Evolutionary conservation across 2,329 filamentous ascomycete genomes (phyloP), one percentile per base, ranked within the genome.

Genomic region (Ceratocystis ficicola): DNA sequence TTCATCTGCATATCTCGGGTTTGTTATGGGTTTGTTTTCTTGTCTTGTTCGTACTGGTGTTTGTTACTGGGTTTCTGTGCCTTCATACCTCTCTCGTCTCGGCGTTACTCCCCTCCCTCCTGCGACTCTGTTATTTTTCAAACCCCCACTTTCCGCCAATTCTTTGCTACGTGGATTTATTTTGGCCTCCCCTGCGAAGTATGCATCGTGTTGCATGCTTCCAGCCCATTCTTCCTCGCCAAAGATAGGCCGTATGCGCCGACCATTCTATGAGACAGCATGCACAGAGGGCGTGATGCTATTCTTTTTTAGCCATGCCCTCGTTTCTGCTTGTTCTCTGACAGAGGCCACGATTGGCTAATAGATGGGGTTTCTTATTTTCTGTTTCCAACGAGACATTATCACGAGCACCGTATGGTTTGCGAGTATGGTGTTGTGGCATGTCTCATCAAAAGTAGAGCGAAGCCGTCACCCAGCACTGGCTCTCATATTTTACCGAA

Each of bases 351-450:
- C 30, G 30, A 62, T 48, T 55, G 57, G 59, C 44, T 30, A 36
- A 65, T 59, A 48, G 46, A 57, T 32, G 50, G 63, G 44, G 36
- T 55, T 30, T 41, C 75, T 75, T 72, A 36, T 61, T 62, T 66
- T 64, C 66, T 52, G 52, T 66, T 59, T 57, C 36, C 32, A 60
- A 44, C 28, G 28, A 55, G 28, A 25, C 20, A 25, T 12, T 41
- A 41, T 41, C 36, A 12, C 12, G 36, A 3, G 3, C 36, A 41
- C 36, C 36, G 36, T 41, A 41, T 41, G 36, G 36, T 41, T 41
- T 41, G 36, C 12, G 36, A 41, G 36, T 41, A 41, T 41, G 4
- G 28, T 12, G 22, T 4, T 17, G 52, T 57, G 7, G 52, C 17
- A 28, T 63, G 52, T 32, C 55, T 59, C 7, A 36, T 28, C 25